Conservation (phyloP, 768 basidiomycete genomes). For the Phlebiopsis flavidoalba region DNA sequence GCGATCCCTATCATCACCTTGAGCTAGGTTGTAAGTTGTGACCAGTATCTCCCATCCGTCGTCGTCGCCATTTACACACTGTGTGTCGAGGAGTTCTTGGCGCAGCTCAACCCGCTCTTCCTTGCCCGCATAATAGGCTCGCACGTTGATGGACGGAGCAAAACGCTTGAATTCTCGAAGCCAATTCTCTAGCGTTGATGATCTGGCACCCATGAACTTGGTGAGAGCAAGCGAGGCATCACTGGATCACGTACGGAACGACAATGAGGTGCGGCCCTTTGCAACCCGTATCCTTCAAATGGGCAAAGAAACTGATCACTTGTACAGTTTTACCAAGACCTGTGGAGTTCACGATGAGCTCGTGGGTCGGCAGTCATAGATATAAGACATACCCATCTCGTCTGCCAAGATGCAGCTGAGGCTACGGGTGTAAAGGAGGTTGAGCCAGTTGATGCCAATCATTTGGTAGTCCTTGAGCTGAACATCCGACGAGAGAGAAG, state of each 20-base stretch:
- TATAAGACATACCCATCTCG: conserved; percentile 81
- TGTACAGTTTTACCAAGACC: conserved; percentile 98
- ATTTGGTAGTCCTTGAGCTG: conserved; percentile 95
- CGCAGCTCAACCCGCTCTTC: conserved; percentile 75
- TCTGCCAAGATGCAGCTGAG: conserved; percentile 96
- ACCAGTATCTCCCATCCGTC: conserved; percentile 89
- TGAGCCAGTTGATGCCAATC: conserved; percentile 96
- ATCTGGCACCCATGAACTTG: conserved; percentile 37
- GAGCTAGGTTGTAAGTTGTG: conserved; percentile 93
- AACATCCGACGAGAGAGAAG: conserved; percentile 57
- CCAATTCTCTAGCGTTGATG: conserved; percentile 98
- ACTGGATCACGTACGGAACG: conserved; percentile 73
- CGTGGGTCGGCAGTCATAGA: neutral
- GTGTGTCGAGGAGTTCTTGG: conserved; percentile 62
- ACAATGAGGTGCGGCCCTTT: conserved; percentile 89
- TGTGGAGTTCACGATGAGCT: conserved; percentile 24
- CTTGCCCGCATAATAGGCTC: conserved; percentile 93
- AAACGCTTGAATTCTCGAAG: conserved; percentile 93
- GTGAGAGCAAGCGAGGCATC: neutral
- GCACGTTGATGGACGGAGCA: conserved; percentile 77
- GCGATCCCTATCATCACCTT: conserved; percentile 80
- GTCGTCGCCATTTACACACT: conserved; percentile 36
- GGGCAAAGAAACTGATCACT: conserved; percentile 94
- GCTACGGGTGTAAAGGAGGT: conserved; percentile 73
- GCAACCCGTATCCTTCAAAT: conserved; percentile 73